phyloP scores from a whole-genome alignment of 2,329 filamentous ascomycete species.

The Apiospora koreana region DNA sequence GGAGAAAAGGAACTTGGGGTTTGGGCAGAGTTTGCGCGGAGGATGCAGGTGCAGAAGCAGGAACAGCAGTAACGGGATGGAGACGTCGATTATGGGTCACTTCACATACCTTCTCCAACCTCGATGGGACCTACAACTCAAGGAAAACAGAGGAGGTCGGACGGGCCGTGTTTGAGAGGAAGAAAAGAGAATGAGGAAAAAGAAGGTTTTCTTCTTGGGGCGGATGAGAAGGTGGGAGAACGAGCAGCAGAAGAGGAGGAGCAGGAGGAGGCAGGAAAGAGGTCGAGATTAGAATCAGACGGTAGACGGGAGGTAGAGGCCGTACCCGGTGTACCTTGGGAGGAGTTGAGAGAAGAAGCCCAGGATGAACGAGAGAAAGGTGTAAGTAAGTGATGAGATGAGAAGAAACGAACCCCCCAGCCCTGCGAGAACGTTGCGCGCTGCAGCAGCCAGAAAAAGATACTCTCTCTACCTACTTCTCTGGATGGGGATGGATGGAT shows the following conservation, averaged over 20 bases:
- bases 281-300: constrained; percentile 17
- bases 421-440: constrained; percentile 8
- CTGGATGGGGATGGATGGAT: background rate
- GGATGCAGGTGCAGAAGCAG: constrained; percentile 19
- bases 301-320: constrained; percentile 16
- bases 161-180: constrained; percentile 32
- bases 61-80: constrained; percentile 11
- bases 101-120: constrained; percentile 36
- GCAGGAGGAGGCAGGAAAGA: constrained; percentile 26
- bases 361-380: constrained; percentile 5
- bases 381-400: constrained; percentile 8
- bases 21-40: constrained; percentile 18
- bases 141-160: constrained; percentile 37
- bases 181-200: constrained; percentile 29
- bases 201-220: constrained; percentile 29
- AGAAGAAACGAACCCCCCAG: constrained; percentile 11
- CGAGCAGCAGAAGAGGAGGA: constrained; percentile 22
- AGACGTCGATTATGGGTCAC: constrained; percentile 7
- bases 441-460: constrained; percentile 4
- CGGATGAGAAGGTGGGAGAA: constrained; percentile 26
- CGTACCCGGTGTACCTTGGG: constrained; percentile 11
- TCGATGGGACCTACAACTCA: constrained; percentile 27
- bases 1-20: constrained; percentile 6
- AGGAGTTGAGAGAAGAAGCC: constrained; percentile 14
- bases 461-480: background rate